Evolutionary conservation across 768 basidiomycete genomes (phyloP).

Genomic region (Hypholoma fasciculare): DNA sequence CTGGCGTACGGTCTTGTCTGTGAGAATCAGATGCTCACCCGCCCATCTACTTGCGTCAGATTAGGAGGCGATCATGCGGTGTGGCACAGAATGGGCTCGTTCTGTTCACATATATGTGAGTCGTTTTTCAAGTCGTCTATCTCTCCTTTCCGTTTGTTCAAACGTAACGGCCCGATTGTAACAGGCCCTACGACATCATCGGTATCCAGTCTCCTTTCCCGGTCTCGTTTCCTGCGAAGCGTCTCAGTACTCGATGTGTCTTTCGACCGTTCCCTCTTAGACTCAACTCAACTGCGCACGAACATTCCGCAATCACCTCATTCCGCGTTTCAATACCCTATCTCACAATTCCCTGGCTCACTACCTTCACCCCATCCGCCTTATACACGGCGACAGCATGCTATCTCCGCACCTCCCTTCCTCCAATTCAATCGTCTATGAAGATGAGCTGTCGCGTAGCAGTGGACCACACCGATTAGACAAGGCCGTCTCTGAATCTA

Average conservation of each 20-base stretch:
- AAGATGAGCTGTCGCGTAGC: too few relatives aligned
- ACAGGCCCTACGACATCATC: background rate
- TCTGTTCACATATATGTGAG: background rate
- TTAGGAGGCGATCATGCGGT: background rate
- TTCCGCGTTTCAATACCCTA: too few relatives aligned
- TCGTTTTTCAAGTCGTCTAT: background rate
- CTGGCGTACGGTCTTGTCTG: background rate
- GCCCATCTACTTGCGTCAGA: background rate
- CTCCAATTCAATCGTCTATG: too few relatives aligned
- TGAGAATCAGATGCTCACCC: background rate
- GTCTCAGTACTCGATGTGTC: background rate
- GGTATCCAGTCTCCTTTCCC: background rate
- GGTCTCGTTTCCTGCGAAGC: background rate
- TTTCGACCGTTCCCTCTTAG: background rate
- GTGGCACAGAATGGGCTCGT: background rate
- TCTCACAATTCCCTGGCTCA: too few relatives aligned
- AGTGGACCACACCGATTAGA: too few relatives aligned
- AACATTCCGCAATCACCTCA: background rate
- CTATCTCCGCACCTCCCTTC: too few relatives aligned
- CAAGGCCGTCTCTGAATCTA: too few relatives aligned
- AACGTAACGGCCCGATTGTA: background rate
- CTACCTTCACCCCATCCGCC: too few relatives aligned
- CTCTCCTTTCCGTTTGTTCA: background rate
- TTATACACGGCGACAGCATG: too few relatives aligned
- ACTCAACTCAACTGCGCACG: background rate